Percentiles rank a stretch among this genome's conserved stretches.
Conservation (phyloP, 345 rosid species). For the Salix koriyanagi region DNA sequence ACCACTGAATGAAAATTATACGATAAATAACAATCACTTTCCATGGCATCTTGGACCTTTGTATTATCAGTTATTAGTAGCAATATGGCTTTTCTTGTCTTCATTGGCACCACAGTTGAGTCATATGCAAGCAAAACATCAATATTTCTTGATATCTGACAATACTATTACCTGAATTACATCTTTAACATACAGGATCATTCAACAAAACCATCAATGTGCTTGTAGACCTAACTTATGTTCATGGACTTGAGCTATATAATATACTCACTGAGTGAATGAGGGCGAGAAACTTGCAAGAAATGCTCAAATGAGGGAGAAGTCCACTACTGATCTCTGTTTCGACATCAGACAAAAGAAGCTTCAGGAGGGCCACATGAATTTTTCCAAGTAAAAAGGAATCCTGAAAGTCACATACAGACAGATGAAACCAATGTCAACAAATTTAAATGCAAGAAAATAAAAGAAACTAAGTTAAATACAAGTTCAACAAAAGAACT, state of each 20-base stretch:
- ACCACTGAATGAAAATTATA: too few species aligned
- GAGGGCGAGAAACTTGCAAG: conserved; percentile 92
- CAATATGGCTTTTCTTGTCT: too few species aligned
- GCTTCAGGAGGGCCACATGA: conserved; percentile 78
- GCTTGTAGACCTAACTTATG: neutral
- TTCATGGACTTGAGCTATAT: neutral
- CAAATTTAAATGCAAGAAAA: neutral
- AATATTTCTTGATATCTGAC: too few species aligned
- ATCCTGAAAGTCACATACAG: conserved; percentile 47
- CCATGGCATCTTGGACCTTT: too few species aligned
- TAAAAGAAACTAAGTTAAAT: neutral
- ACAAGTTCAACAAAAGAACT: conserved; percentile 8
- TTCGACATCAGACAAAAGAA: conserved; percentile 71
- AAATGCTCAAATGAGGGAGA: conserved; percentile 49
- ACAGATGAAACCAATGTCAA: conserved; percentile 13
- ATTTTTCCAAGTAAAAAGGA: conserved; percentile 84
- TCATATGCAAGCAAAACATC: too few species aligned
- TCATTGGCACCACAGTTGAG: too few species aligned
- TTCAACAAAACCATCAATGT: too few species aligned
- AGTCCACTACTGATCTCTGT: conserved; percentile 51
- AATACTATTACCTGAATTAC: too few species aligned
- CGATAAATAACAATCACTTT: too few species aligned
- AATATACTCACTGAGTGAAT: conserved; percentile 74
- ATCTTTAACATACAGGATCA: too few species aligned
- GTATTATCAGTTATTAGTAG: too few species aligned